These are phyloP conservation scores for Dictyostelium purpureum DNA, from an alignment of 78 protist genomes.

Conservation along the genomic window DNA sequence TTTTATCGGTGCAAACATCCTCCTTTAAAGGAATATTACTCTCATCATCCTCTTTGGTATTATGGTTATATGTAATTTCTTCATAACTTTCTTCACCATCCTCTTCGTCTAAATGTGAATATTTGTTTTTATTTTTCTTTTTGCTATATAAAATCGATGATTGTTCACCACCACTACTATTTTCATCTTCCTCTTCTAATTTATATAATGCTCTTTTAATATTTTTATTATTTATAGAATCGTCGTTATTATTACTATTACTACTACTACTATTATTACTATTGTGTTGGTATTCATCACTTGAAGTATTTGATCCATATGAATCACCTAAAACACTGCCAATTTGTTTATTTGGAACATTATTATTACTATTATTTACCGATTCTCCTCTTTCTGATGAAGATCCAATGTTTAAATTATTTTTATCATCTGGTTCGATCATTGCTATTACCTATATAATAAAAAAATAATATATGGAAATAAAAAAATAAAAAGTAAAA, in stretches of 20 bases:
- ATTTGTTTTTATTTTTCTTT: not conserved
- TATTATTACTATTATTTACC: not conserved
- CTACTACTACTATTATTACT: not conserved
- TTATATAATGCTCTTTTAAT: constrained; percentile 2
- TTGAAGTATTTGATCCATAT: not conserved
- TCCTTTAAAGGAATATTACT: not conserved
- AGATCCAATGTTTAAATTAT: no score
- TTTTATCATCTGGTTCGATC: no score
- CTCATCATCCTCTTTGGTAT: not conserved
- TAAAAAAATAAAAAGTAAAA: no score
- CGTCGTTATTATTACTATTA: not conserved
- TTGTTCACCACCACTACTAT: constrained; percentile 3
- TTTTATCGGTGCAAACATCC: not conserved
- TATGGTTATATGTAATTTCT: not conserved
- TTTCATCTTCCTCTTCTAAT: not conserved
- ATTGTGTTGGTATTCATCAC: not conserved
- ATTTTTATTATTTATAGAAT: not conserved
- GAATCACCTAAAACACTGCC: not conserved
- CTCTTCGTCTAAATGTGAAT: not conserved
- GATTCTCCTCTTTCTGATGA: no score
- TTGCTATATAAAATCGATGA: not conserved
- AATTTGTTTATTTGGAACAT: not conserved
- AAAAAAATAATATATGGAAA: no score
- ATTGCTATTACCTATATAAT: no score
- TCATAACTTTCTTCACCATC: not conserved